Evolutionary conservation across 2,329 filamentous ascomycete species (phyloP), one percentile per base, ranked within the genome.

Genomic region (Penicillium sp.): DNA sequence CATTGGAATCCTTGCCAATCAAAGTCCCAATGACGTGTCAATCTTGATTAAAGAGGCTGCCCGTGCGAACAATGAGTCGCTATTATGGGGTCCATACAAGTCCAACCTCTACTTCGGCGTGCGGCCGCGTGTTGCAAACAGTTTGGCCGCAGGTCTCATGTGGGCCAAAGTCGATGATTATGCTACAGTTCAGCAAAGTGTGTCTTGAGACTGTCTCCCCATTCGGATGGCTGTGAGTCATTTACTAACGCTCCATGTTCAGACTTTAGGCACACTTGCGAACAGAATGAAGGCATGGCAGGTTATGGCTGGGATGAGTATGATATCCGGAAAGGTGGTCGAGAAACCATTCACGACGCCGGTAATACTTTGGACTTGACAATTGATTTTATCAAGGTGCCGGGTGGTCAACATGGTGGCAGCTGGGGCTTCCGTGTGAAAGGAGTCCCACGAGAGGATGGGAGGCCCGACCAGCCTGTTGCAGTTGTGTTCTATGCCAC

Each of bases 291-390:
- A 66, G 86, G 86, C 56, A 95, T 98, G 79, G 86, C 83, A 41
- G 91, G 91, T 47, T 98, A 98, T 68, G 93, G 93, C 53, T 98
- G 93, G 93, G 90, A 97, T 62, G 88, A 95, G 66, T 98, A 94
- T 68, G 93, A 98, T 70, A 84, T 90, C 24, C 80, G 93, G 49
- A 85, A 79, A 48, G 93, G 93, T 53, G 93, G 93, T 47, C 78
- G 87, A 24, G 89, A 98, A 70, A 87, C 86, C 0, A 91, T 98
- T 50, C 89, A 94, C 64, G 93, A 98, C 67, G 83, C 84, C 46
- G 85, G 81, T 42, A 98, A 98, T 71, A 81, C 80, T 48, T 79
- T 98, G 56, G 90, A 97, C 71, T 80, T 98, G 53, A 94, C 87
- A 7, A 96, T 91, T 38, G 87, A 88, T 44, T 96, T 97, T 70